Evolutionary conservation across 73 alveolate species (phyloP), one percentile per base, ranked within the genome.

Genomic region (Paramecium sonneborni): DNA sequence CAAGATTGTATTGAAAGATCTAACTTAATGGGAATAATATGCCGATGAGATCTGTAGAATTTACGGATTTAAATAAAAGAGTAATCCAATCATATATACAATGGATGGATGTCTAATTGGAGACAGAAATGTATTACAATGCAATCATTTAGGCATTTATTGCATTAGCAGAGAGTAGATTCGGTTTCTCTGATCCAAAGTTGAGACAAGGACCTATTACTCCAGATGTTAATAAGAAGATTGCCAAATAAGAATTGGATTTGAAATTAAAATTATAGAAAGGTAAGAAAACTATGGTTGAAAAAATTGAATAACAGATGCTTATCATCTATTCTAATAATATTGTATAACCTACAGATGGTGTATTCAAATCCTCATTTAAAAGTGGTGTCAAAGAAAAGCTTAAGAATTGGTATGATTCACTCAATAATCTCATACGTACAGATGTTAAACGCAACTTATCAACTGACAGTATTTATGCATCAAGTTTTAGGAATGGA

Each of bases 11-110:
- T 62, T 79, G 26, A 79, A 79, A 79, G 90, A 79, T 79, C 72
- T 30, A 24, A 79, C 90, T 43, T 79, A 79, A 79, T 79, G 90
- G 90, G 90, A 79, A 79, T 79, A 79, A 46, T 79, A 79, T 79
- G 90, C 72, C 2, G 90, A 79, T 79, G 90, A 79, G 44, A 79
- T 79, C n/a, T 79, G 90, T 44, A 39, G 90, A 44, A 79, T 79
- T 1, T 79, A 79, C 41, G 90, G 90, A 39, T 79, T 79, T 79
- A 79, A 79, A 46, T 79, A 79, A 46, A 79, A 79, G 15, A 79
- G 90, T 18, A 79, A 79, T 79, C 90, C 90, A 1, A 79, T 79
- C 18, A 44, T 79, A 79, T 79, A 79, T 46, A 79, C 90, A 3
- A 43, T 79, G 44, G 90, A 79, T 43, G 90, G 90, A 15, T 18